Evolutionary conservation across 2,329 filamentous ascomycete genomes (phyloP), one percentile per base, ranked within the genome.

Genomic region (Monosporascus sp.): DNA sequence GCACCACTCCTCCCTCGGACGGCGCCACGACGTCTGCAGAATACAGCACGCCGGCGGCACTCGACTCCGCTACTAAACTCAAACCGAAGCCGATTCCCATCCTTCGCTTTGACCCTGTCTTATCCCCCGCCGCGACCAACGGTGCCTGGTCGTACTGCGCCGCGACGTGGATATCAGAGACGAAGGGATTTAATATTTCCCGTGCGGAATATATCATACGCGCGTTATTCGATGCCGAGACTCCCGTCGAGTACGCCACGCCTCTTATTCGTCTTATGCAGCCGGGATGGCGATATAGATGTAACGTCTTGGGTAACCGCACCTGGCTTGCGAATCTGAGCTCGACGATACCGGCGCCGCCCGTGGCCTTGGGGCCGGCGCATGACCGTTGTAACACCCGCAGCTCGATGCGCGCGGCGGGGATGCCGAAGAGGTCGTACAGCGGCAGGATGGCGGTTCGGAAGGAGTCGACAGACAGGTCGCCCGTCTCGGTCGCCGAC

Each of bases 311-410:
- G 11, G 94, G 94, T 50, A 97, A 76, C 38, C 93, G 85, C 14
- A 99, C 88, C 73, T 99, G 94, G 69, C 93, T 92, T 20, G 90
- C 91, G 67, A 97, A 97, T 7, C 92, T 81, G 54, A 99, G 76
- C 72, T 97, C 92, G n/a, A 99, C 93, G 52, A 95, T 83, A 43
- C 94, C 94, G 43, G 90, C 91, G 40, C 93, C 94, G 27, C 91
- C 90, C 55, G 81, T 82, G 2, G 91, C 92, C 46, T 83, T 82
- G 0, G 82, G 79, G 0, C 90, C 90, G 0, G 88, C 81, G 68
- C 91, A 94, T 16, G 90, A 93, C 55, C 94, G 79, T 64, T 81
- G 85, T 56, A 97, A 74, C 6, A 97, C 86, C 34, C 91, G 79
- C 46, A 99, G 74, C 73, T 97, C 94, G 62, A 99, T 88, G 58